Base-by-base conservation (phyloP, 1,284 basidiomycete species). In the Heterobasidion annosum region DNA sequence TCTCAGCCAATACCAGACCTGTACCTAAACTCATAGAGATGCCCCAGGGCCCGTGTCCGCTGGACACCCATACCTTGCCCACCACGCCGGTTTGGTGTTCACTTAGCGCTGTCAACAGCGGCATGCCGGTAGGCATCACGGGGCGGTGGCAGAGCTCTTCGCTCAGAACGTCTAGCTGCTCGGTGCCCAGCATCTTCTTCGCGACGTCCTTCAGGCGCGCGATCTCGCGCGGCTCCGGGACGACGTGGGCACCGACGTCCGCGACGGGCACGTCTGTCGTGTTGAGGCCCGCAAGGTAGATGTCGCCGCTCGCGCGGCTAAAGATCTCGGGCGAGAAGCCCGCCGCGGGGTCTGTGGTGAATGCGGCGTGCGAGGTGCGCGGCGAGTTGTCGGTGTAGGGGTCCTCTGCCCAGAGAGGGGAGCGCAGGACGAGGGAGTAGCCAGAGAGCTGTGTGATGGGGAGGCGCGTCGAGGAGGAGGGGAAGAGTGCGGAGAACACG, bases 401-500 rank as follows among this genome's bases (percentile, higher is more conserved):
- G 37, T 9, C 19, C 13, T 37, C 6, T 2, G 16, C 46, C 68
- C 68, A 70, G 45, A 56, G 61, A 45, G 59, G 62, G 13, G 67
- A 65, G 58, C 61, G 64, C 50, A 68, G 54, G 53, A 64, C 62
- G 52, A 68, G 50, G 16, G 64, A 68, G 56, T 66, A 65, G 16
- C 67, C 70, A 7, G 67, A 68, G 57, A 67, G 64, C 43, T 64
- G 62, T 19, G 61, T 62, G 54, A 69, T 63, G 25, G 64, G 61
- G 25, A 68, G 66, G n/a, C 65, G 61, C 44, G 63, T 61, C 48
- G 56, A 57, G 34, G 68, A 65, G 52, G 66, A 59, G 2, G 78
- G 74, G 57, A 83, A 73, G 25, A 86, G 70, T 53, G 73, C 65
- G 19, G 64, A 59, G 43, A 79, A 71, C 8, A 85, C 70, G 47